Evolutionary conservation across 1,284 basidiomycete species (phyloP), one percentile per base, ranked within the genome.

Genomic region (Sanghuangporus sanghuang): DNA sequence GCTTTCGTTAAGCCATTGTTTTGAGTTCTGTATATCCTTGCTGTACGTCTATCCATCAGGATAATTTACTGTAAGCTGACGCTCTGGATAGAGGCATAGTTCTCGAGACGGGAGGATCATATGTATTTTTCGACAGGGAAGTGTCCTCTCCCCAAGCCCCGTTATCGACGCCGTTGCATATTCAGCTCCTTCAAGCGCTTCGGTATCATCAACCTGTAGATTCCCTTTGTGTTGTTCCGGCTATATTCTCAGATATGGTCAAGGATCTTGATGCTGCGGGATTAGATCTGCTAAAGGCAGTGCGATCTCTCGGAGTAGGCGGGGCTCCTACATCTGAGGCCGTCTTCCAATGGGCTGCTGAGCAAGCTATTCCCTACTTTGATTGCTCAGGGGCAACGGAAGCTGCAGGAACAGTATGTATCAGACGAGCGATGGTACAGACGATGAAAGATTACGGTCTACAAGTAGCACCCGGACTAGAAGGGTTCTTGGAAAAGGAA

Each of bases 1-100:
- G 68, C 54, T 69, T 32, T 67, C 68, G 14, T 44, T 69, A n/a
- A 57, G 62, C 39, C 68, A 69, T 52, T 61, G 54, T 6, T 69
- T 69, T 44, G 68, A 69, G 46, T 59, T 68, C n/a, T 57, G 40
- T 35, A 62, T 66, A 27, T 58, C 58, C 6, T 57, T 68, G 9
- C 48, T 63, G 67, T 69, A 39, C 40, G 67, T 66, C 18, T 12
- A 21, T 12, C 35, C 38, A 16, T 1, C 6, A 16, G 42, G 14
- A 63, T 11, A 50, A 27, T 6, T n/a, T 52, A 12, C 7, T 53
- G 11, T 44, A 11, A 23, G 16, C 27, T 59, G 18, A 55, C 16
- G n/a, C 54, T 2, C 8, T 12, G 14, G 32, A 5, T 38, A 68
- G 67, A 32, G 60, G 64, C 32, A 54, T 58, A 16, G 67, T 66